A percentile compares a stretch with the other conserved stretches of the same genome.
Conservation (phyloP, 345 rosid species). For the Rhodomyrtus tomentosa region DNA sequence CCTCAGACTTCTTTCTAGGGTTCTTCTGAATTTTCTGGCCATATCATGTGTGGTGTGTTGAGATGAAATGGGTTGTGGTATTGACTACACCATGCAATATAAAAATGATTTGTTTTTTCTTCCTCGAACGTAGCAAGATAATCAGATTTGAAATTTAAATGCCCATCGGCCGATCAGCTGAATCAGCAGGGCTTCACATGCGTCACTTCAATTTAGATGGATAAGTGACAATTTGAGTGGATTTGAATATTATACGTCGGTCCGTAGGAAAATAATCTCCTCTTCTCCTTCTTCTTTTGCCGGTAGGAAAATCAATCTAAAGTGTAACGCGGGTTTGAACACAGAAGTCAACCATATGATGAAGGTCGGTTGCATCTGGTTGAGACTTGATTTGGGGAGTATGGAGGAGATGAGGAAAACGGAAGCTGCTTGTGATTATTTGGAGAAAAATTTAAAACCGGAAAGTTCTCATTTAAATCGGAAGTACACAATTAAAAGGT, state of each 20-base stretch:
- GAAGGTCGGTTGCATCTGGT: not conserved
- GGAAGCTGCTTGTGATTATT: not conserved
- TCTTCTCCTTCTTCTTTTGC: not conserved
- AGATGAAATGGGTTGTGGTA: not conserved
- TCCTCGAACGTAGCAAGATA: not conserved
- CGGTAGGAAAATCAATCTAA: not conserved
- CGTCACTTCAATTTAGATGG: not conserved
- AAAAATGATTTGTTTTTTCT: not conserved
- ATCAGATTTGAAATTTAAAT: not conserved
- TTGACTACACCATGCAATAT: not conserved
- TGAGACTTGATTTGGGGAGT: not conserved
- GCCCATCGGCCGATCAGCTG: not conserved
- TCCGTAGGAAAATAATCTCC: not conserved
- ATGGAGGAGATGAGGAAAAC: not conserved
- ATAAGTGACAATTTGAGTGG: not conserved
- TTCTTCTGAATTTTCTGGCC: not conserved
- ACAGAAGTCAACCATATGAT: not conserved
- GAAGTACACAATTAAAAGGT: too few relatives aligned
- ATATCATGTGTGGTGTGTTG: not conserved
- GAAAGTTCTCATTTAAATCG: not conserved
- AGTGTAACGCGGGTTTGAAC: not conserved
- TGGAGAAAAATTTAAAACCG: not conserved
- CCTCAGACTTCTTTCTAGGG: not conserved
- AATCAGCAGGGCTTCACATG: not conserved
- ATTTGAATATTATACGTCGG: not conserved